These are phyloP conservation scores for Cymbidium sinense DNA, from an alignment of 106 monocot species.

Conservation along the genomic window DNA sequence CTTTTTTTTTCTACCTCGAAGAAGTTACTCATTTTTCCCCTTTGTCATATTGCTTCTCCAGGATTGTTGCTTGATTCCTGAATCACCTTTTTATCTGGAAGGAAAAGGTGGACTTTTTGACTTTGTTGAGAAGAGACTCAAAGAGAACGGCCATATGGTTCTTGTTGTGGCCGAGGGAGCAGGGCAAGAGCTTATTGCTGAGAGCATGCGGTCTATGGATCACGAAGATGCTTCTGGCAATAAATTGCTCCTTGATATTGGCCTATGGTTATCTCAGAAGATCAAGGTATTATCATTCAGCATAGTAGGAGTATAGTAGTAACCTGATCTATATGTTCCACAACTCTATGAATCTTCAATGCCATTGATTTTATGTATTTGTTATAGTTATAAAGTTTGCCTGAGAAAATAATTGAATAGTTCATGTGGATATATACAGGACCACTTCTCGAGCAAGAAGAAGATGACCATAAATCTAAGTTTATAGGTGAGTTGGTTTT, in stretches of 20 bases:
- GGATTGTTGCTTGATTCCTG: slow-evolving; percentile 79
- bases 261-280: slow-evolving; percentile 82
- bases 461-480: slow-evolving; percentile 78
- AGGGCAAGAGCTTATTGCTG: slow-evolving; percentile 81
- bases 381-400: background rate
- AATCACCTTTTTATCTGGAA: slow-evolving; percentile 71
- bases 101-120: slow-evolving; percentile 63
- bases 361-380: background rate
- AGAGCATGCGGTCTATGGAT: slow-evolving; percentile 53
- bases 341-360: background rate
- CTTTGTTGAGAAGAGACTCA: slow-evolving; percentile 52
- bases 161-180: slow-evolving; percentile 94
- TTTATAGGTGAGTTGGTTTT: slow-evolving; percentile 54
- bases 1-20: background rate
- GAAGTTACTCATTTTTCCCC: background rate
- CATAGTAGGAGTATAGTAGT: background rate
- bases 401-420: background rate
- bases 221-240: slow-evolving; percentile 87
- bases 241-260: slow-evolving; percentile 78
- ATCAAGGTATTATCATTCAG: slow-evolving; percentile 59
- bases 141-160: slow-evolving; percentile 83
- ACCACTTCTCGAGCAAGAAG: slow-evolving; percentile 43
- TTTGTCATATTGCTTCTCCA: slow-evolving; percentile 11
- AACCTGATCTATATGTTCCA: background rate
- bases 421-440: slow-evolving; percentile 24